Evolutionary conservation across 2,329 filamentous ascomycete species (phyloP).

Genomic region (Chaetomium olivaceum): DNA sequence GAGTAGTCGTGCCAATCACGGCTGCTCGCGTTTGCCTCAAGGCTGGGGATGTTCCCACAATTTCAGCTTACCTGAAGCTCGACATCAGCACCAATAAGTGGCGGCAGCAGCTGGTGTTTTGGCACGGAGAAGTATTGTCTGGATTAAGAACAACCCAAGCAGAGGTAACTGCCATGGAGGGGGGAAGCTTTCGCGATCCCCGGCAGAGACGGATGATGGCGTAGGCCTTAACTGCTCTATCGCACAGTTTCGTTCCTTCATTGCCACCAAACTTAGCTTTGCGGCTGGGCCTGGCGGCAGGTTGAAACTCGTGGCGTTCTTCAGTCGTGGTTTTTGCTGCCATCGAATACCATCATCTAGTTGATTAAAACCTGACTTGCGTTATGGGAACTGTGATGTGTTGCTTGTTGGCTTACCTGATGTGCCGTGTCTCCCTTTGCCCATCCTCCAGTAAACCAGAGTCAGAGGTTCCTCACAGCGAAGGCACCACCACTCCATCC

Average conservation of each 20-base stretch:
- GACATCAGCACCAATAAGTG: not conserved
- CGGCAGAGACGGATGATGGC: conserved; percentile 8
- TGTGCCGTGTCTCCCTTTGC: not conserved
- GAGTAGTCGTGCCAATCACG: not conserved
- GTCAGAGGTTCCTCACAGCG: too few relatives aligned
- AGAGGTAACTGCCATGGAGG: conserved; percentile 1
- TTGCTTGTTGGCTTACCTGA: conserved; percentile 7
- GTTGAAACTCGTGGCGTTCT: not conserved
- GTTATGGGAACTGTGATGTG: conserved; percentile 4
- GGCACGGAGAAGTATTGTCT: conserved; percentile 11
- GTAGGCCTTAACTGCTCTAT: conserved; percentile 6
- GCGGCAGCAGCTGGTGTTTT: not conserved
- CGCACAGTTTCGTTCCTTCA: not conserved
- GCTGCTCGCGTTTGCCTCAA: not conserved
- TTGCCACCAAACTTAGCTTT: not conserved
- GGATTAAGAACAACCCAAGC: not conserved
- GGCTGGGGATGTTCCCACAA: not conserved
- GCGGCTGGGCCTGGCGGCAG: not conserved
- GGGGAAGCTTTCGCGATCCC: not conserved
- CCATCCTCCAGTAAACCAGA: not conserved
- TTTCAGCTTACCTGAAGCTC: not conserved
- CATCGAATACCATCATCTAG: conserved; percentile 21
- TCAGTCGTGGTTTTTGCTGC: conserved; percentile 21
- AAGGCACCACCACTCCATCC: too few relatives aligned
- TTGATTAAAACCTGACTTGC: conserved; percentile 14